These are phyloP conservation scores for Staphylotrichum longicolle DNA, from an alignment of 495 filamentous ascomycete species.

Conservation along the genomic window DNA sequence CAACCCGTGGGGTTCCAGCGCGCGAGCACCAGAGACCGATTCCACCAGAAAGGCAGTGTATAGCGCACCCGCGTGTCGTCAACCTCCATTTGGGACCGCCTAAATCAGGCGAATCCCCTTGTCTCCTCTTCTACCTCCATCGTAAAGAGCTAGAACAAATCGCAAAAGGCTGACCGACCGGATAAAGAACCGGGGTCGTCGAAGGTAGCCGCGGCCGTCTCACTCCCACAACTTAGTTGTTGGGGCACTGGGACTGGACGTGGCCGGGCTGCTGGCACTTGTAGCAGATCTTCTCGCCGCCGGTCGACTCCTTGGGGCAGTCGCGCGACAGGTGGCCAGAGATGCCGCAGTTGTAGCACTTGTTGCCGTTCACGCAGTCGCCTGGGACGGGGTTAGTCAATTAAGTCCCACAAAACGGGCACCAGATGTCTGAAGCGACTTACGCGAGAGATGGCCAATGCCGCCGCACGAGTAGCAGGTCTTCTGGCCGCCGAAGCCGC, in stretches of 20 bases:
- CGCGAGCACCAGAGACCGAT: constrained; percentile 27
- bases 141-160: constrained; percentile 23
- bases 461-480: constrained; percentile 85
- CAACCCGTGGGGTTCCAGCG: constrained; percentile 29
- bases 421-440: constrained; percentile 22
- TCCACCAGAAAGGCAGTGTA: constrained; percentile 37
- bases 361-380: constrained; percentile 97
- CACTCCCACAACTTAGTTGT: constrained; percentile 38
- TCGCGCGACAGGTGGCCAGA: constrained; percentile 92
- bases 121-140: constrained; percentile 28
- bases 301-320: constrained; percentile 81
- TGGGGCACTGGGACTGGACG: constrained; percentile 89
- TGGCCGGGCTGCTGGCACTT: constrained; percentile 98
- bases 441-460: constrained; percentile 90
- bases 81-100: constrained; percentile 26
- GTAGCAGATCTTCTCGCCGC: constrained; percentile 93
- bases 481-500: constrained; percentile 58
- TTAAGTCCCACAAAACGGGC: neutral
- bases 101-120: constrained; percentile 17
- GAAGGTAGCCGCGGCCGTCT: constrained; percentile 19
- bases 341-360: constrained; percentile 99
- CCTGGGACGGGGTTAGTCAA: constrained; percentile 35
- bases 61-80: constrained; percentile 30
- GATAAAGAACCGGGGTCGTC: constrained; percentile 26
- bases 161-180: constrained; percentile 26